phyloP scores from a whole-genome alignment of 78 protist species.

The Tieghemostelium lacteum region DNA sequence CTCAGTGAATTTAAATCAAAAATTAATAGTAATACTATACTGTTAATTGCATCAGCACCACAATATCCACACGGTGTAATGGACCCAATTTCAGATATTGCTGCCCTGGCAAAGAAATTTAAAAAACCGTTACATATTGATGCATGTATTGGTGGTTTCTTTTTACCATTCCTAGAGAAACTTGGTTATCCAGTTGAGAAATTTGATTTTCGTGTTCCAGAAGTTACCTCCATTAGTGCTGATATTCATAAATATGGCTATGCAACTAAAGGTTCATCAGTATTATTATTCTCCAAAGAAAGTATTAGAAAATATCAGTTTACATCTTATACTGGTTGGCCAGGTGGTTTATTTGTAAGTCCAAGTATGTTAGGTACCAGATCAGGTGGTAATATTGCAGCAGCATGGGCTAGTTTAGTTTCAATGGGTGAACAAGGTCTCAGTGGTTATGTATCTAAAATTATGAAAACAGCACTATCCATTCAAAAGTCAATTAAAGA shows the following conservation, averaged over 20 bases:
- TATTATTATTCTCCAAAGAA: slow-evolving; percentile 48
- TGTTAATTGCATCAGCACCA: slow-evolving; percentile 89
- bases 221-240: slow-evolving; percentile 89
- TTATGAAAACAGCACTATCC: slow-evolving; percentile 45
- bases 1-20: background rate
- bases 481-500: slow-evolving; percentile 5
- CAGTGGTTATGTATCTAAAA: background rate
- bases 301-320: slow-evolving; percentile 36
- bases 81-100: slow-evolving; percentile 85
- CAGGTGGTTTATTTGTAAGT: slow-evolving; percentile 92
- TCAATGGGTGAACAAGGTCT: slow-evolving; percentile 83
- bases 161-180: slow-evolving; percentile 83
- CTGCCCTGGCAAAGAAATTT: slow-evolving; percentile 57
- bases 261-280: slow-evolving; percentile 93
- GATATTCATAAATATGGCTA: slow-evolving; percentile 96
- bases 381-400: slow-evolving; percentile 92
- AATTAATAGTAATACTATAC: slow-evolving; percentile 80
- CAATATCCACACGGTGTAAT: slow-evolving; percentile 89
- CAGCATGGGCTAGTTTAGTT: slow-evolving; percentile 92
- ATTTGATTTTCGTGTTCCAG: slow-evolving; percentile 87
- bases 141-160: slow-evolving; percentile 92
- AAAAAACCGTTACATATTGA: slow-evolving; percentile 89
- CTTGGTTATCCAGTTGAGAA: slow-evolving; percentile 34
- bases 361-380: slow-evolving; percentile 91
- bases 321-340: slow-evolving; percentile 59